Evolutionary conservation across 345 rosid species (phyloP).

Genomic region (Eucalyptus regnans): DNA sequence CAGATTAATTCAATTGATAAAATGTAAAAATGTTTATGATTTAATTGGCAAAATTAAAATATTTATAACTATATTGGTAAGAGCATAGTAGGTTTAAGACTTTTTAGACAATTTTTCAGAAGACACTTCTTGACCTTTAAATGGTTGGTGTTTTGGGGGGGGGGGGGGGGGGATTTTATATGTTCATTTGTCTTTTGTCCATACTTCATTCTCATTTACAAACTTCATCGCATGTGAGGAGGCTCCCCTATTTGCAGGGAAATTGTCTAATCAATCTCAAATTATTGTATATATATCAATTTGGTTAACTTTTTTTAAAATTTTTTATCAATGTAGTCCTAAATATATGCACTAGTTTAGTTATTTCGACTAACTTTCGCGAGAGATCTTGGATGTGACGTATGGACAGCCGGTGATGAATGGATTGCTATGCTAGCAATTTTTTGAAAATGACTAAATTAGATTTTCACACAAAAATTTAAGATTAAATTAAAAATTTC

Average conservation of each 20-base stretch:
- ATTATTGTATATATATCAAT: accelerated
- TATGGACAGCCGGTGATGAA: accelerated
- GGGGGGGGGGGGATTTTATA: accelerated
- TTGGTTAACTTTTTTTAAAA: accelerated
- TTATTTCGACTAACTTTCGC: neutral
- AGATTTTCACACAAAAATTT: accelerated
- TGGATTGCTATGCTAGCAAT: accelerated
- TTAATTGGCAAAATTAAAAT: accelerated
- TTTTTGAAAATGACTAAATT: neutral
- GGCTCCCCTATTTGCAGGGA: neutral
- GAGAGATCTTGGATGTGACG: accelerated
- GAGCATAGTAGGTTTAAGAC: accelerated
- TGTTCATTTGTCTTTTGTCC: neutral
- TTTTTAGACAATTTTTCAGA: accelerated
- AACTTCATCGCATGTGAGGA: neutral
- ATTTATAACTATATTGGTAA: no score
- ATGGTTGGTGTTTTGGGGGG: neutral
- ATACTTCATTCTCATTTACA: neutral
- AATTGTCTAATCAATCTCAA: neutral
- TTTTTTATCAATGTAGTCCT: neutral
- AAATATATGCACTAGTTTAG: neutral
- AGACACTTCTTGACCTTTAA: neutral
- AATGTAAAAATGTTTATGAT: no score
- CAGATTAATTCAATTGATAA: no score
- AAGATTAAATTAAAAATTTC: accelerated